Base-by-base conservation (phyloP, 2,329 filamentous ascomycete genomes). In the Phyllosticta citriasiana region DNA sequence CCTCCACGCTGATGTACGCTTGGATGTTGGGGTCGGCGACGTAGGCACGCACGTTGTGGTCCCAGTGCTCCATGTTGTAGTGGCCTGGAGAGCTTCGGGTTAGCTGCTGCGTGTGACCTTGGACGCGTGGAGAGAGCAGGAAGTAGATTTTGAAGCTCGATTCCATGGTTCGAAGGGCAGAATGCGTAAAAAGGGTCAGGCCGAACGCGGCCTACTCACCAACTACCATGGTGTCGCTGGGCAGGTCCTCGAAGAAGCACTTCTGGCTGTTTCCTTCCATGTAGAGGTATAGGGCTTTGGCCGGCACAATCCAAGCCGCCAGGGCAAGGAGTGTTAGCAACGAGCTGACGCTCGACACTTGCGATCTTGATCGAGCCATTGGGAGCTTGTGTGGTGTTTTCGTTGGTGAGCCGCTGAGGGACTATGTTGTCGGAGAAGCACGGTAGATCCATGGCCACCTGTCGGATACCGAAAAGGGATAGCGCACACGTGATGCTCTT, bases 201-300 rank as follows among this genome's bases (percentile, higher is more conserved):
- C n/a, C 40, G 14, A 5, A 19, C 50, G 27, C 47, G 6, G 30
- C 8, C 10, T 35, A 57, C 84, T 64, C 80, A 87, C 85, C 94
- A 63, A 97, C 92, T 61, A 99, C 93, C 62, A 99, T 80, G 14
- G 94, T 97, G 76, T 96, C 93, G 81, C 97, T 97, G 66, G 94
- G 92, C 63, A 99, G 84, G 77, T 97, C 93, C 79, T 99, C 94
- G 78, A 89, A 96, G 85, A 99, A 99, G 79, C 94, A 99, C 79
- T 95, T 97, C 67, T 90, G 88, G 66, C 84, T 79, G 57, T 84
- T 83, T 70, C 88, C 89, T 74, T 97, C 91, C 75, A 97, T 87
- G 80, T 89, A 97, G 82, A 99, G 96, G 85, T 96, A 93, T 63
- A 99, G 84, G 61, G 92, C 91, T 73, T 91, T 88, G 64, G 88